Base-by-base conservation (phyloP, 176 grass and related monocot species). In the Oryza australiensis region DNA sequence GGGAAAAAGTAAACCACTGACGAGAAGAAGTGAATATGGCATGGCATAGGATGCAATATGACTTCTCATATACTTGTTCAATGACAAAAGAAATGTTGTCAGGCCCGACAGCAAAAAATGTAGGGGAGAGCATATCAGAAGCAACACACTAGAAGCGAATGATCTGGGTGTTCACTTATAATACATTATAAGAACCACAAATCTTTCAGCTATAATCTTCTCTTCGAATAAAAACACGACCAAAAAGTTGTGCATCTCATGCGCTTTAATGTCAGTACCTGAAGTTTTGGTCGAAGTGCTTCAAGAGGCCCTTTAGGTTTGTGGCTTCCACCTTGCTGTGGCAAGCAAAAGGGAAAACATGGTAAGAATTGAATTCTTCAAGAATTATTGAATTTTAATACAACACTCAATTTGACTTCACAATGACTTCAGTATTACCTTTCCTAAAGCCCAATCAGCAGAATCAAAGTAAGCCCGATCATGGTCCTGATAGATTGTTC, bases 401-500 rank as follows among this genome's bases (percentile, higher is more conserved):
- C 33, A 30, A 42, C 11, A 13, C 51, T 27, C 26, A 42, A 68
- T 62, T 60, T 59, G 0, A 12, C 11, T 60, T 81, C 46, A 68
- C 26, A 71, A 29, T 48, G 13, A 16, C 51, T 64, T 2, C 53
- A 74, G 6, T 65, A 70, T 41, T 89, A 93, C 95, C 92, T 98
- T 98, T 84, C 95, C 92, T 75, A 98, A 73, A 84, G 95, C 95
- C 92, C 95, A 98, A 82, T 98, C 95, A 89, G 92, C 88, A 73
- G 95, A 98, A 89, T 98, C 92, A 89, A 98, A 98, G 82, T 76
- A 94, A 38, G 95, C 95, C 16, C 88, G 82, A 48, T 98, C 92
- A 84, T 94, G 95, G 64, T 98, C 95, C 95, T 98, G 82, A 62
- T 23, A 75, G 41, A 75, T 83, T 80, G 73, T 85, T 62, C 26